phyloP scores from a whole-genome alignment of 192 early-diverging fungal genomes.

The Coemansia furcata region DNA sequence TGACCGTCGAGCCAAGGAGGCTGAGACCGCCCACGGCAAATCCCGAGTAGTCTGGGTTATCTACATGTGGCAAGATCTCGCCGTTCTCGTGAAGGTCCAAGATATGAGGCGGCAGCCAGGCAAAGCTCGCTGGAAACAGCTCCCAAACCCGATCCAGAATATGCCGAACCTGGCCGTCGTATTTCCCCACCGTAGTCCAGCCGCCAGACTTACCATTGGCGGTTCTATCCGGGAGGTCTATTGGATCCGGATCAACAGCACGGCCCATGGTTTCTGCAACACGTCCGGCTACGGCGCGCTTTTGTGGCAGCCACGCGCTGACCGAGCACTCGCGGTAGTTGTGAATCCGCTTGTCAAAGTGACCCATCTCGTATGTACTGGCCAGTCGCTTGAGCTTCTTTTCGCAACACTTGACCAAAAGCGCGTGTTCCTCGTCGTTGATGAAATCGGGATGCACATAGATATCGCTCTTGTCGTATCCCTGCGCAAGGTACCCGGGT shows the following conservation, averaged over 20 bases:
- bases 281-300: slow-evolving; percentile 23
- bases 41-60: slow-evolving; percentile 78
- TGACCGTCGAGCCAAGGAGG: slow-evolving; percentile 68
- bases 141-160: slow-evolving; percentile 60
- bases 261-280: slow-evolving; percentile 27
- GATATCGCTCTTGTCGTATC: slow-evolving; percentile 28
- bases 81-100: slow-evolving; percentile 70
- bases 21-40: slow-evolving; percentile 72
- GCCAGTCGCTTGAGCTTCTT: slow-evolving; percentile 56
- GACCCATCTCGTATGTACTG: slow-evolving; percentile 63
- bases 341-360: slow-evolving; percentile 77
- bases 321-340: slow-evolving; percentile 71
- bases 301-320: slow-evolving; percentile 58
- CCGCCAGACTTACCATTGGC: slow-evolving; percentile 27
- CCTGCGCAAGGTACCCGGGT: slow-evolving; percentile 13
- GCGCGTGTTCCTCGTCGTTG: slow-evolving; percentile 35
- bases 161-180: slow-evolving; percentile 49
- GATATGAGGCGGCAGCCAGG: slow-evolving; percentile 78
- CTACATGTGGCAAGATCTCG: slow-evolving; percentile 79
- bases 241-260: slow-evolving; percentile 27
- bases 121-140: slow-evolving; percentile 54
- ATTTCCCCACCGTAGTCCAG: slow-evolving; percentile 49
- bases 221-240: slow-evolving; percentile 35
- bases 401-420: slow-evolving; percentile 43
- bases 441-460: slow-evolving; percentile 46